A percentile compares a stretch with the other conserved stretches of the same genome.
Evolutionary conservation across 257 asterid genomes (phyloP).

Genomic region (Primulina eburnea): DNA sequence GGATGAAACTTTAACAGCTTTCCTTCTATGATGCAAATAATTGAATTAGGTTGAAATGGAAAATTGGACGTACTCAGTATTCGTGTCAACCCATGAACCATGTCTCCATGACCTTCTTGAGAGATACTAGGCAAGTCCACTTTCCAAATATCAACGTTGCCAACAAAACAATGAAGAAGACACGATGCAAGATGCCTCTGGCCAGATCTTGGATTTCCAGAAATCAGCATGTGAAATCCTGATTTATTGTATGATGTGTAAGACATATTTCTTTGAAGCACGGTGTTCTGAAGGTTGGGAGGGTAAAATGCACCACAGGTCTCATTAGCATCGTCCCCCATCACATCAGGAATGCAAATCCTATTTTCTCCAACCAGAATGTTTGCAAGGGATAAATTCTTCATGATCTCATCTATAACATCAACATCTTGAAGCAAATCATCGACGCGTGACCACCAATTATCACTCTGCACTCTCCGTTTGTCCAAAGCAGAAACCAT

Average conservation of each 20-base stretch:
- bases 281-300: constrained; percentile 51
- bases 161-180: constrained; percentile 88
- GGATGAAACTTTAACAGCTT: constrained; percentile 20
- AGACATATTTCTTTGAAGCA: constrained; percentile 38
- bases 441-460: constrained; percentile 72
- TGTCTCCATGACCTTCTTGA: constrained; percentile 95
- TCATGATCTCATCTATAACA: constrained; percentile 56
- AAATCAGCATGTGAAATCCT: constrained; percentile 79
- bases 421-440: constrained; percentile 68
- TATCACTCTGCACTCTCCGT: constrained; percentile 44
- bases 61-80: constrained; percentile 65
- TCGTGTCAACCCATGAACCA: constrained; percentile 75
- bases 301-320: constrained; percentile 33
- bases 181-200: constrained; percentile 94
- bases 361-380: constrained; percentile 51
- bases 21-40: constrained; percentile 21
- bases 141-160: constrained; percentile 75
- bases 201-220: constrained; percentile 83
- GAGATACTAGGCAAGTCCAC: constrained; percentile 86
- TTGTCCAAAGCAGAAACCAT: constrained; percentile 55
- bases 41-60: constrained; percentile 8
- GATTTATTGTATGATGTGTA: constrained; percentile 41
- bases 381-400: constrained; percentile 44
- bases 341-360: constrained; percentile 33
- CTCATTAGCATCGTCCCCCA: constrained; percentile 41